These are phyloP conservation scores for Aegilops speltoides DNA, from an alignment of 176 grass and related monocot species.

Conservation along the genomic window DNA sequence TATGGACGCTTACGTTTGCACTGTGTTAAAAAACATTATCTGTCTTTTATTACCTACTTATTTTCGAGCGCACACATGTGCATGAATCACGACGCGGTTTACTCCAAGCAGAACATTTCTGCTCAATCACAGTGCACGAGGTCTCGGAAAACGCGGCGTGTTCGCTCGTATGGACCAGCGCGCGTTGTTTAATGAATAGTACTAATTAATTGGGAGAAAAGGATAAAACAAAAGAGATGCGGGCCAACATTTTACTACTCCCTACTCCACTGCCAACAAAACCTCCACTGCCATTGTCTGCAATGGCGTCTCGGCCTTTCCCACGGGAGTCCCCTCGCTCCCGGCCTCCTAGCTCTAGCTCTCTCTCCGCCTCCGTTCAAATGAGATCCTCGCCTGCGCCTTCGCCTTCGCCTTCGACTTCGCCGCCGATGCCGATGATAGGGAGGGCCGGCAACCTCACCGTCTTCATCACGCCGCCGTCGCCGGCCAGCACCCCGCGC, in stretches of 20 bases:
- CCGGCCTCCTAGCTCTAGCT: neutral
- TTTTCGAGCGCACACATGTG: too few relatives aligned
- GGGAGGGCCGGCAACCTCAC: constrained; percentile 84
- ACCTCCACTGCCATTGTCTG: constrained; percentile 31
- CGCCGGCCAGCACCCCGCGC: constrained; percentile 44
- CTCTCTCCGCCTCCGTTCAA: neutral
- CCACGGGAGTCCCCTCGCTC: constrained; percentile 15
- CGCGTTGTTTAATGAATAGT: neutral
- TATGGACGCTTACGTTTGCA: too few relatives aligned
- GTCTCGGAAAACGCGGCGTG: constrained; percentile 8
- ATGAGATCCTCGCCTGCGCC: constrained; percentile 39
- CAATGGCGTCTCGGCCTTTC: constrained; percentile 43
- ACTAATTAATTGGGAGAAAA: neutral
- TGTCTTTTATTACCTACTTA: too few relatives aligned
- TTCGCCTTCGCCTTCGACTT: constrained; percentile 23
- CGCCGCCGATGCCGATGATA: constrained; percentile 65
- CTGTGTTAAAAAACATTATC: too few relatives aligned
- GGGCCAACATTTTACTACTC: neutral
- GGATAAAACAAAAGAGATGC: too few relatives aligned
- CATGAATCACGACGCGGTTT: too few relatives aligned
- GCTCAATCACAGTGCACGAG: too few relatives aligned
- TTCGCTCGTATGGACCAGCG: neutral
- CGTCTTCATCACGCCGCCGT: constrained; percentile 85
- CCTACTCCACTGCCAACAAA: constrained; percentile 21
- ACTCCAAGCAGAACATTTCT: too few relatives aligned